These are phyloP conservation scores for Chlorella sp. DNA, from an alignment of 139 green algal genomes.

Conservation along the genomic window DNA sequence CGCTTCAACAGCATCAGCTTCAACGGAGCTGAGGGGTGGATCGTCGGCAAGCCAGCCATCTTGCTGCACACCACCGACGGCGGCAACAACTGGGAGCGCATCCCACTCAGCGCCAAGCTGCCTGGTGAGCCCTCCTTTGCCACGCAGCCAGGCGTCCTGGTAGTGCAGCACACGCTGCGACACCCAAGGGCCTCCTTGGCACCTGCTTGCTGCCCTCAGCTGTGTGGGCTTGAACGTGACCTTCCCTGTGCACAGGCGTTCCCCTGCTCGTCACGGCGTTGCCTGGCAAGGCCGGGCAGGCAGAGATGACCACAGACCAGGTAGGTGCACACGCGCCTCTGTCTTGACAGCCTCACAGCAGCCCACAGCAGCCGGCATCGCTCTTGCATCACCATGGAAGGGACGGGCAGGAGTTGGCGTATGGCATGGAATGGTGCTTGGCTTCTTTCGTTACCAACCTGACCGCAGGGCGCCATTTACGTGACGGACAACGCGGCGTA, in stretches of 20 bases:
- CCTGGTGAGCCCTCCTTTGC: too few relatives aligned
- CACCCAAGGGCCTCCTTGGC: too few relatives aligned
- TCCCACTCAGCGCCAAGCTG: conserved; percentile 91
- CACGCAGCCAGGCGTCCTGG: too few relatives aligned
- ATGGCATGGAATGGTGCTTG: not conserved
- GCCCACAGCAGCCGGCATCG: too few relatives aligned
- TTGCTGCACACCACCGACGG: conserved; percentile 93
- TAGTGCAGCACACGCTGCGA: too few relatives aligned
- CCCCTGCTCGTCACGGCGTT: conserved; percentile 76
- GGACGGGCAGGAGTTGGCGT: not conserved
- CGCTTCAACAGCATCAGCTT: conserved; percentile 96
- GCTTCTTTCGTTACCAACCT: too few relatives aligned
- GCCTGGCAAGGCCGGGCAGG: conserved; percentile 53
- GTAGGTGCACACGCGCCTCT: too few relatives aligned
- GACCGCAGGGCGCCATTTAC: conserved; percentile 97
- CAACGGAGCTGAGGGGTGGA: conserved; percentile 94
- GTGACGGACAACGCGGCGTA: conserved; percentile 89
- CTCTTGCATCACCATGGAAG: too few relatives aligned
- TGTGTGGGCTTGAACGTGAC: too few relatives aligned
- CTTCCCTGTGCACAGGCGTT: conserved; percentile 52
- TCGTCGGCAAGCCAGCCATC: conserved; percentile 98
- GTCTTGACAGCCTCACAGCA: too few relatives aligned
- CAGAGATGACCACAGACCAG: conserved; percentile 97
- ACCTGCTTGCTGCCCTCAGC: too few relatives aligned
- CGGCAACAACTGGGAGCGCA: conserved; percentile 91